A percentile compares a stretch with the other conserved stretches of the same genome.
Evolutionary conservation across 352 stramenopile species (phyloP).

Genomic region (Phytophthora citricola): DNA sequence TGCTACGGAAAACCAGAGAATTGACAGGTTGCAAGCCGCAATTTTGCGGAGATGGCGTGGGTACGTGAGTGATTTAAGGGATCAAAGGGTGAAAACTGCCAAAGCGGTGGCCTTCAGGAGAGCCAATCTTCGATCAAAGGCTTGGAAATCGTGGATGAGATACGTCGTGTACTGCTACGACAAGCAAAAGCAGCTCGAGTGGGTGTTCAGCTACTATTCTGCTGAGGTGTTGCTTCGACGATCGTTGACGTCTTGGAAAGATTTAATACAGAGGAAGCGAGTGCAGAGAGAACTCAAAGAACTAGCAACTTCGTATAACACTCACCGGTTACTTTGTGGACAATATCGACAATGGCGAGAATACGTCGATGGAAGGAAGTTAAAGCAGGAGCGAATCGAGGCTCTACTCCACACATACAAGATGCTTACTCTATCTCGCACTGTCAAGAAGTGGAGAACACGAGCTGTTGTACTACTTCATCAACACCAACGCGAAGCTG

Average conservation of each 20-base stretch:
- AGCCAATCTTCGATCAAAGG: neutral
- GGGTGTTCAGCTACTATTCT: slow-evolving; percentile 42
- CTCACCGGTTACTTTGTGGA: slow-evolving; percentile 11
- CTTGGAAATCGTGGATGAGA: slow-evolving; percentile 31
- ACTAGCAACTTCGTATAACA: slow-evolving; percentile 19
- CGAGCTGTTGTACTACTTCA: slow-evolving; percentile 3
- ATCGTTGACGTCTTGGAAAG: slow-evolving; percentile 30
- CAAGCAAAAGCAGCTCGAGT: slow-evolving; percentile 32
- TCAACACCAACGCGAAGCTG: slow-evolving; percentile 1
- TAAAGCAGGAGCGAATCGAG: slow-evolving; percentile 7
- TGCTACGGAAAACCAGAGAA: slow-evolving; percentile 12
- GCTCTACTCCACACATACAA: neutral
- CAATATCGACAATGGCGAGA: slow-evolving; percentile 18
- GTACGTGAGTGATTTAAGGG: neutral
- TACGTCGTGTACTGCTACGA: slow-evolving; percentile 28
- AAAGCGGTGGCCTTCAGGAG: slow-evolving; percentile 12
- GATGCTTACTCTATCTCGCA: slow-evolving; percentile 16
- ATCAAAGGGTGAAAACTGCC: slow-evolving; percentile 11
- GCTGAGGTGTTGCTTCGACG: slow-evolving; percentile 33
- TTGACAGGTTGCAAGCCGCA: neutral
- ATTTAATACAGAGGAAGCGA: slow-evolving; percentile 10
- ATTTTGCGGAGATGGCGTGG: slow-evolving; percentile 23
- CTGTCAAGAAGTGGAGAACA: slow-evolving; percentile 29
- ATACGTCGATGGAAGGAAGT: slow-evolving; percentile 9
- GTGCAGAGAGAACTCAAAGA: slow-evolving; percentile 3